Base-by-base conservation (phyloP, 2,329 filamentous ascomycete species). In the Paecilomyces fulvus region DNA sequence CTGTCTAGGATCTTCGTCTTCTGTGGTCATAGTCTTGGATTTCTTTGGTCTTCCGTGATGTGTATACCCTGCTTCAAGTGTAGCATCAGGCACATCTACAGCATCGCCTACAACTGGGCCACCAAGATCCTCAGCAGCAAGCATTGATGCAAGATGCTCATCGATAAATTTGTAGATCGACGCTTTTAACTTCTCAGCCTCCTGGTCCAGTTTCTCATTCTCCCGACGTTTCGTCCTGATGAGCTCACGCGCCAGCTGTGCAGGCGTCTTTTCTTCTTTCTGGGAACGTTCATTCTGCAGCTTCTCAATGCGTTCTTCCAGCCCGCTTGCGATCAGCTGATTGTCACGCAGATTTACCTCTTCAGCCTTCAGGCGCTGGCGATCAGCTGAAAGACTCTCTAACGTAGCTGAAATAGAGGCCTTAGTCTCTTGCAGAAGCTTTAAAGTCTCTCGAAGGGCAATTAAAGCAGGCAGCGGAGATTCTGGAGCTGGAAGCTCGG, bases 51-150 rank as follows among this genome's bases (percentile, higher is more conserved):
- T 79, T 14, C 80, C 80, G 60, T 78, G 75, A 46, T 73, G 73
- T 3, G 78, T 81, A 67, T 82, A 82, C n/a, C 80, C 80, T 25
- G 75, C 74, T 54, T 76, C 76, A 46, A 82, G 70, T 7, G 70
- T 76, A 11, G 74, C 81, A 49, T 87, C 80, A 8, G 77, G 80
- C 63, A 76, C 85, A 73, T 88, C 83, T 66, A 87, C 78, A 63
- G 86, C 77, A 61, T 90, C 87, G 3, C 90, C 89, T 0, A 92
- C 89, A 10, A 91, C 86, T 0, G 90, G 90, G 0, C 90, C 90
- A 7, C 90, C 90, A 1, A 92, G 79, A 65, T 91, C 88, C 73
- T 95, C 90, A 0, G 89, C 88, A 6, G 89, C 90, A 49, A 95
- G 77, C 83, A 92, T 88, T 2, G 82, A 74, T 1, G 88, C 87